phyloP scores from a whole-genome alignment of 139 green algal species.

The Tetradesmus obliquus region DNA sequence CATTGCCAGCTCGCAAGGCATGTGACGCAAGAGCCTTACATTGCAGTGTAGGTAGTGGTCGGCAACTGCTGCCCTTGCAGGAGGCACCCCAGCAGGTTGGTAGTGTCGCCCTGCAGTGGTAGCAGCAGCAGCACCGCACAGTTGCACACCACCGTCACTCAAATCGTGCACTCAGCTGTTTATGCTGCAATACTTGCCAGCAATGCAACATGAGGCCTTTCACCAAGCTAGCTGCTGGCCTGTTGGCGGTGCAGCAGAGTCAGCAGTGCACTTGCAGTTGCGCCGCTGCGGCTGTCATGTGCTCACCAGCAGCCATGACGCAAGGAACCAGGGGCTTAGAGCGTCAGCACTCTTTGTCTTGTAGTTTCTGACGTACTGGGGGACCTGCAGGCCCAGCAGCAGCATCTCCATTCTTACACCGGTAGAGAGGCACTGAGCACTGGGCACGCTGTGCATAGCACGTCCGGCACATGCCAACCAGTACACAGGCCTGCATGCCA shows the following conservation, averaged over 20 bases:
- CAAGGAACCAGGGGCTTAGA: constrained; percentile 88
- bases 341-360: constrained; percentile 80
- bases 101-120: constrained; percentile 46
- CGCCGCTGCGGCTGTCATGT: not conserved
- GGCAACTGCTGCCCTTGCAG: constrained; percentile 87
- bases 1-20: too few species aligned
- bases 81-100: constrained; percentile 85
- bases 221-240: not conserved
- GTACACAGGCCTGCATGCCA: not conserved
- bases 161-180: not conserved
- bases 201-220: not conserved
- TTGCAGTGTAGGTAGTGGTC: constrained; percentile 69
- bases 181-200: not conserved
- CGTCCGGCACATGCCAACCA: not conserved
- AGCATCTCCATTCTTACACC: not conserved
- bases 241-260: not conserved
- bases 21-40: constrained; percentile 31
- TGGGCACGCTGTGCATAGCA: not conserved
- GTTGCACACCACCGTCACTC: constrained; percentile 18
- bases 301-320: constrained; percentile 83
- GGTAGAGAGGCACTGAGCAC: not conserved
- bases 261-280: not conserved
- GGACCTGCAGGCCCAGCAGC: constrained; percentile 69
- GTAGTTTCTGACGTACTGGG: constrained; percentile 90
- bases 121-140: constrained; percentile 28